Conservation (phyloP, 352 stramenopile genomes). For the Phytophthora fragariaefolia region DNA sequence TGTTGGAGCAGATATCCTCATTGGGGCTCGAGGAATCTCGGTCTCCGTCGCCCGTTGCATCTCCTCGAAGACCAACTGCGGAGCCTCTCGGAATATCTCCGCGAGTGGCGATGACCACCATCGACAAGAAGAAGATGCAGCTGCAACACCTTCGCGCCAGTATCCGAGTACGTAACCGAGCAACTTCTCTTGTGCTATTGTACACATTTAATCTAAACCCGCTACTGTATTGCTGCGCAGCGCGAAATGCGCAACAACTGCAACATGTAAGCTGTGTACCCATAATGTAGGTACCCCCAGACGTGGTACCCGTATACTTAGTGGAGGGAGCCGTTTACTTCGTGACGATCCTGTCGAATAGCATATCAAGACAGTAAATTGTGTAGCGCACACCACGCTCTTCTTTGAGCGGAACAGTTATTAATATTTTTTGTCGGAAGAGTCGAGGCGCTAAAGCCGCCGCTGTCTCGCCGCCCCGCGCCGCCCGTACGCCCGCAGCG, state of each 20-base stretch:
- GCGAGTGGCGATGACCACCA: constrained; percentile 27
- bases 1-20: constrained; percentile 2
- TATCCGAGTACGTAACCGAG: constrained; percentile 49
- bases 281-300: no score
- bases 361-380: no score
- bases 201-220: not conserved
- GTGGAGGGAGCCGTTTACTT: no score
- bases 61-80: constrained; percentile 13
- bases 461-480: constrained; percentile 2
- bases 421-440: no score
- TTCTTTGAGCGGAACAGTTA: no score
- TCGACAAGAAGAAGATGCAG: constrained; percentile 59
- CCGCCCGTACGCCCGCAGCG: not conserved
- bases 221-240: constrained; percentile 9
- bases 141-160: constrained; percentile 49
- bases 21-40: constrained; percentile 18
- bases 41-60: constrained; percentile 7
- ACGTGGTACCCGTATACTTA: no score
- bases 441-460: constrained; percentile 21
- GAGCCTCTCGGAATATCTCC: constrained; percentile 12
- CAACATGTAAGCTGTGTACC: constrained; percentile 10
- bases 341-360: no score
- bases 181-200: not conserved
- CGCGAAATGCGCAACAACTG: constrained; percentile 33
- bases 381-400: no score